phyloP scores from a whole-genome alignment of 805 yeast species.

The Jamesozyma piceae region DNA sequence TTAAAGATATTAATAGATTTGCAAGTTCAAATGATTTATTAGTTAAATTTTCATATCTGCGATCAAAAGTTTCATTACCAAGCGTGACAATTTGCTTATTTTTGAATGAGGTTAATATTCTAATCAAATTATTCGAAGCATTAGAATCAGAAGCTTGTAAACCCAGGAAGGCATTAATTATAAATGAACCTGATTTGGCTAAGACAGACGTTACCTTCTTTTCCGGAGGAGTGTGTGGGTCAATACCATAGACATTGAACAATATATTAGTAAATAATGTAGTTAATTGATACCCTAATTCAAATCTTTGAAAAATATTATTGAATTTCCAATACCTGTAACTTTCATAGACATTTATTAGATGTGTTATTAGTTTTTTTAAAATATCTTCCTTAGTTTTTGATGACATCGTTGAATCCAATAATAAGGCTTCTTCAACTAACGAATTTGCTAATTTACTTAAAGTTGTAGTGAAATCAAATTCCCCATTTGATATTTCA shows the following conservation, averaged over 20 bases:
- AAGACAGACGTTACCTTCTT: slow-evolving; percentile 41
- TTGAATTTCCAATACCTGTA: slow-evolving; percentile 61
- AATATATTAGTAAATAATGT: slow-evolving; percentile 48
- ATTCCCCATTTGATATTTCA: slow-evolving; percentile 63
- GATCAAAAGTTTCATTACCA: slow-evolving; percentile 29
- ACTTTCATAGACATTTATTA: slow-evolving; percentile 65
- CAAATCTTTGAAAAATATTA: slow-evolving; percentile 45
- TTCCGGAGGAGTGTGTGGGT: slow-evolving; percentile 31
- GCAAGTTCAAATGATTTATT: slow-evolving; percentile 46
- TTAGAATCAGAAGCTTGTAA: slow-evolving; percentile 43
- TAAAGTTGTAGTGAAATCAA: slow-evolving; percentile 51
- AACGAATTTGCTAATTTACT: slow-evolving; percentile 47
- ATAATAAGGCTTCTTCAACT: slow-evolving; percentile 35
- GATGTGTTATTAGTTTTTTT: slow-evolving; percentile 43
- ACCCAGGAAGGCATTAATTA: slow-evolving; percentile 49
- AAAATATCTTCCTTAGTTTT: slow-evolving; percentile 47
- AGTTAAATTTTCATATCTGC: slow-evolving; percentile 33
- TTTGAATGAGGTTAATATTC: slow-evolving; percentile 11
- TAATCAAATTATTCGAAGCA: slow-evolving; percentile 18
- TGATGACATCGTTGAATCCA: slow-evolving; percentile 27
- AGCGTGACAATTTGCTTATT: slow-evolving; percentile 15
- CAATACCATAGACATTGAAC: slow-evolving; percentile 46
- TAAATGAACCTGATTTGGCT: slow-evolving; percentile 40
- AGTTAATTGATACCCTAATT: slow-evolving; percentile 48
- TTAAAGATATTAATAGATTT: slow-evolving; percentile 44